These are phyloP conservation scores for Rickenella mellea DNA, from an alignment of 768 basidiomycete genomes.

Conservation along the genomic window DNA sequence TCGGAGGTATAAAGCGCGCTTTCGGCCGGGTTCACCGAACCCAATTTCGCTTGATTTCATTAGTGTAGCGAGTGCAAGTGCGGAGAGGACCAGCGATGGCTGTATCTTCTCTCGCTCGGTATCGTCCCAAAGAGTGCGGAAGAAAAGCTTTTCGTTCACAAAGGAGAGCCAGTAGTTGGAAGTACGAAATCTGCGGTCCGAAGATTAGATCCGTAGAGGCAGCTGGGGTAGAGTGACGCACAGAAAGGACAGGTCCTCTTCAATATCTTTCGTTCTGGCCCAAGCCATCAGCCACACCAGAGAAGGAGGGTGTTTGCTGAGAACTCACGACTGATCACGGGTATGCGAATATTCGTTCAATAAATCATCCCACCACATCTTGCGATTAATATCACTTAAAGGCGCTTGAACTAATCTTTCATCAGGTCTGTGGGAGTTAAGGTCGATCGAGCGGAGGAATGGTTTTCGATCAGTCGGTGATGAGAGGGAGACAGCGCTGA, in stretches of 20 bases:
- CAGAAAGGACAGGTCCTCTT: conserved; percentile 42
- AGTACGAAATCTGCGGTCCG: conserved; percentile 47
- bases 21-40: conserved; percentile 40
- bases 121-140: conserved; percentile 40
- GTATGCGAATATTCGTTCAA: conserved; percentile 30
- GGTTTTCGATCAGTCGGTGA: too few species aligned
- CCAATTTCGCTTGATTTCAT: conserved; percentile 67
- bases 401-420: too few species aligned
- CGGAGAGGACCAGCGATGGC: conserved; percentile 60
- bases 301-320: neutral
- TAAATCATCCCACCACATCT: conserved; percentile 41
- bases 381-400: too few species aligned
- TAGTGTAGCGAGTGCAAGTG: conserved; percentile 60
- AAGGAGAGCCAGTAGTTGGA: conserved; percentile 63
- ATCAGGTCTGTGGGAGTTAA: too few species aligned
- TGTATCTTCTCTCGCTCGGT: conserved; percentile 50
- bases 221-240: conserved; percentile 16
- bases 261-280: conserved; percentile 38
- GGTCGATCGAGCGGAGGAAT: too few species aligned
- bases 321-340: conserved; percentile 33
- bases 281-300: neutral
- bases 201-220: neutral
- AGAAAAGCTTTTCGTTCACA: conserved; percentile 47
- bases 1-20: conserved; percentile 47
- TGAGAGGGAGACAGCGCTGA: conserved; percentile 1